These are phyloP conservation scores for Colletotrichum higginsianum DNA, from an alignment of 2,329 filamentous ascomycete species.

Conservation along the genomic window DNA sequence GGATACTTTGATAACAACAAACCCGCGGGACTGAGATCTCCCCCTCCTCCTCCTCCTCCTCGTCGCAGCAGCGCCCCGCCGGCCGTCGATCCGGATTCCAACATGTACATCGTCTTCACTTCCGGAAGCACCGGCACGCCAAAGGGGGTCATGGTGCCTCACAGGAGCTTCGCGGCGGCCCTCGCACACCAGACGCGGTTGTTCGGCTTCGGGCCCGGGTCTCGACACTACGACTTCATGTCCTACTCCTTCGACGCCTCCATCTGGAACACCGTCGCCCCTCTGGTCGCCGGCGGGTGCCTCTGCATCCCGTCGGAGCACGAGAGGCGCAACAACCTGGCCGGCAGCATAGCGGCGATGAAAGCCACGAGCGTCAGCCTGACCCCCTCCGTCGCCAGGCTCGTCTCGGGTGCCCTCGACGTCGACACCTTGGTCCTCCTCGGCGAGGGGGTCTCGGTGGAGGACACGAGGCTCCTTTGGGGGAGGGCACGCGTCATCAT, in stretches of 20 bases:
- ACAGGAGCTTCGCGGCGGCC: neutral
- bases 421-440: neutral
- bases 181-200: neutral
- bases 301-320: neutral
- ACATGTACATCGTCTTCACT: constrained; percentile 3
- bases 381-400: neutral
- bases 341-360: neutral
- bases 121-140: neutral
- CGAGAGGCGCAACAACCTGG: neutral
- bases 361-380: neutral
- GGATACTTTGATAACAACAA: neutral
- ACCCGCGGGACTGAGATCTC: neutral
- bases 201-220: neutral
- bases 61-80: too few relatives aligned
- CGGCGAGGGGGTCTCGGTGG: neutral
- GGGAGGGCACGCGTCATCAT: neutral
- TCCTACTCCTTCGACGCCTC: constrained; percentile 51
- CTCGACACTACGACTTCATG: constrained; percentile 47
- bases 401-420: neutral
- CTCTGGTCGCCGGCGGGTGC: neutral
- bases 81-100: neutral
- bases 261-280: constrained; percentile 38
- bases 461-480: neutral
- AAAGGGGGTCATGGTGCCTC: neutral
- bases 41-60: too few relatives aligned